These are phyloP conservation scores for Aspergillus persii DNA, from an alignment of 2,329 filamentous ascomycete genomes.

Conservation along the genomic window DNA sequence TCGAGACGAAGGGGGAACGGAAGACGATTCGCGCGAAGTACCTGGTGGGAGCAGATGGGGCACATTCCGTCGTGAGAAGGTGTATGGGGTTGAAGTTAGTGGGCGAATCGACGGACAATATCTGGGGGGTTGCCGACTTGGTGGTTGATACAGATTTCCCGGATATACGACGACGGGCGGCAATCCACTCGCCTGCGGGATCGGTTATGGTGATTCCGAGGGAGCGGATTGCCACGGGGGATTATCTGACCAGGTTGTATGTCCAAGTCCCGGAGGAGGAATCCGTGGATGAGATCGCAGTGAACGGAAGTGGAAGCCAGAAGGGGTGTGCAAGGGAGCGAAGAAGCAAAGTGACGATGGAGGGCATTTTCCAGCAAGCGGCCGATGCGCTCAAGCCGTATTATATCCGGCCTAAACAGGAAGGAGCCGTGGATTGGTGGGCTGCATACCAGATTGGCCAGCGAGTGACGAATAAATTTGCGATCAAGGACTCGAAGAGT, in stretches of 20 bases:
- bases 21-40: constrained; percentile 62
- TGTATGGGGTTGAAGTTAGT: constrained; percentile 53
- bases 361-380: constrained; percentile 63
- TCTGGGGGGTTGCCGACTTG: constrained; percentile 76
- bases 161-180: constrained; percentile 77
- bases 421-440: constrained; percentile 68
- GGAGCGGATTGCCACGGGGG: constrained; percentile 58
- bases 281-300: constrained; percentile 20
- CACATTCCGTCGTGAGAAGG: constrained; percentile 63
- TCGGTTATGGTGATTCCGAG: constrained; percentile 79
- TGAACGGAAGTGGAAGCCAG: constrained; percentile 32
- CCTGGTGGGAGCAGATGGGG: constrained; percentile 69
- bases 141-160: constrained; percentile 72
- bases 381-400: constrained; percentile 67
- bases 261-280: constrained; percentile 40
- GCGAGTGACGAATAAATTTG: constrained; percentile 50
- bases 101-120: constrained; percentile 67
- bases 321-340: constrained; percentile 62
- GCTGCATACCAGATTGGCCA: constrained; percentile 76
- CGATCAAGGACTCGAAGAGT: constrained; percentile 63
- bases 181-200: constrained; percentile 70
- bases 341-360: constrained; percentile 61
- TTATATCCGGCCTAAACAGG: constrained; percentile 56
- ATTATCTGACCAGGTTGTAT: constrained; percentile 70
- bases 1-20: constrained; percentile 29